A percentile compares a stretch with the other conserved stretches of the same genome.
Evolutionary conservation across 2,329 filamentous ascomycete species (phyloP).

Genomic region (Fusarium proliferatum): DNA sequence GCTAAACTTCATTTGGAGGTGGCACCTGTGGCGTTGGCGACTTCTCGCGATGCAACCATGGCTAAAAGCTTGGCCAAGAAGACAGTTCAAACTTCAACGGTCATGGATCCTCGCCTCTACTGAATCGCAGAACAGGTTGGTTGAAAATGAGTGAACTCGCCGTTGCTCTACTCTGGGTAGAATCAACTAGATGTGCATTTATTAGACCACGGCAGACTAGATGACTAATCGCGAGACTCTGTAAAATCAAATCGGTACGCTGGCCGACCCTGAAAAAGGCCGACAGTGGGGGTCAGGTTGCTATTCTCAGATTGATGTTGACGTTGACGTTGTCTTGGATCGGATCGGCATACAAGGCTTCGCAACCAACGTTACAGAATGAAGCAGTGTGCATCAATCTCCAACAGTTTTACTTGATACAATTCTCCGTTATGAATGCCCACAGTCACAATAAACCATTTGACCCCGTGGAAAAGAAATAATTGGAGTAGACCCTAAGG

Average conservation of each 20-base stretch:
- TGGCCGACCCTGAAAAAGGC: constrained; percentile 5
- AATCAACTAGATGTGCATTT: constrained; percentile 16
- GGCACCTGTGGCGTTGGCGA: constrained; percentile 22
- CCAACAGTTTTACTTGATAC: constrained; percentile 13
- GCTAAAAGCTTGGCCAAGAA: constrained; percentile 19
- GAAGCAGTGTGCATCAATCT: constrained; percentile 18
- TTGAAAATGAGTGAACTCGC: constrained; percentile 13
- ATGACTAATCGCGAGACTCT: not conserved
- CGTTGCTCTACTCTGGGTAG: constrained; percentile 36
- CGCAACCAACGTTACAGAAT: constrained; percentile 24
- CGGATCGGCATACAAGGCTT: constrained; percentile 9
- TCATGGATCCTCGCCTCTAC: not conserved
- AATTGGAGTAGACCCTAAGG: constrained; percentile 29
- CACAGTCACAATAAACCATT: constrained; percentile 13
- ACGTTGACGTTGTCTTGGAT: constrained; percentile 7
- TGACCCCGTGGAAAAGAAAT: constrained; percentile 8
- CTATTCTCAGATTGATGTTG: constrained; percentile 13
- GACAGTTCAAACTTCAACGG: constrained; percentile 10
- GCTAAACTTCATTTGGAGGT: constrained; percentile 18
- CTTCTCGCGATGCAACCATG: constrained; percentile 3
- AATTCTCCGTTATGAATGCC: constrained; percentile 16
- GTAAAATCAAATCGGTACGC: not conserved
- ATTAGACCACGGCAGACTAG: constrained; percentile 22
- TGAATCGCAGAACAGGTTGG: not conserved
- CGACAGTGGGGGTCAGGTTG: constrained; percentile 18